Conservation (phyloP, 352 stramenopile species). For the Pythium dissimile region DNA sequence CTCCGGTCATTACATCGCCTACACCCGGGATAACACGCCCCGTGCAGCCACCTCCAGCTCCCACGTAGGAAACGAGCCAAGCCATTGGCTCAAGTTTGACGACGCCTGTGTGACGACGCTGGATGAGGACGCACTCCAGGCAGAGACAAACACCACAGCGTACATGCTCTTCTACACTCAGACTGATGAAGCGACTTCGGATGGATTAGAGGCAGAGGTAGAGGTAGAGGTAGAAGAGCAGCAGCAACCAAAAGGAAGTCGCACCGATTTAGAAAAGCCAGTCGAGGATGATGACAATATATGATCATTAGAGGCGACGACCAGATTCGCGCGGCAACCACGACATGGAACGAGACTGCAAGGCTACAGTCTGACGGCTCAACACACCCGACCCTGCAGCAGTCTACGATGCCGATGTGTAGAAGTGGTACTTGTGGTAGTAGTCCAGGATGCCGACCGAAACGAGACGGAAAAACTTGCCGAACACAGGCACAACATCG, state of each 20-base stretch:
- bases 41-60: not conserved
- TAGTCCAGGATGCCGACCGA: constrained; percentile 71
- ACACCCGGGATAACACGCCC: constrained; percentile 22
- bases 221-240: not conserved
- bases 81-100: constrained; percentile 66
- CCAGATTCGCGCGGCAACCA: not conserved
- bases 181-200: too few species aligned
- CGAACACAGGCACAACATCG: constrained; percentile 64
- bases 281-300: constrained; percentile 13
- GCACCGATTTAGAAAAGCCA: too few species aligned
- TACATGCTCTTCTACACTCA: constrained; percentile 78
- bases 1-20: constrained; percentile 76
- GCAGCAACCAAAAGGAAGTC: not conserved
- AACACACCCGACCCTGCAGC: too few species aligned
- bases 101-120: constrained; percentile 58
- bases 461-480: constrained; percentile 69
- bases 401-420: constrained; percentile 79
- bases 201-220: not conserved
- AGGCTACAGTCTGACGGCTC: too few species aligned
- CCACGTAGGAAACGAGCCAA: not conserved
- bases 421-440: constrained; percentile 88
- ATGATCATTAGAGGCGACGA: constrained; percentile 3
- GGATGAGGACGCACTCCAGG: constrained; percentile 35
- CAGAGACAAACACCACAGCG: constrained; percentile 52
- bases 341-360: not conserved